phyloP scores from a whole-genome alignment of 2,329 filamentous ascomycete species.

The Aspergillus arachidicola region DNA sequence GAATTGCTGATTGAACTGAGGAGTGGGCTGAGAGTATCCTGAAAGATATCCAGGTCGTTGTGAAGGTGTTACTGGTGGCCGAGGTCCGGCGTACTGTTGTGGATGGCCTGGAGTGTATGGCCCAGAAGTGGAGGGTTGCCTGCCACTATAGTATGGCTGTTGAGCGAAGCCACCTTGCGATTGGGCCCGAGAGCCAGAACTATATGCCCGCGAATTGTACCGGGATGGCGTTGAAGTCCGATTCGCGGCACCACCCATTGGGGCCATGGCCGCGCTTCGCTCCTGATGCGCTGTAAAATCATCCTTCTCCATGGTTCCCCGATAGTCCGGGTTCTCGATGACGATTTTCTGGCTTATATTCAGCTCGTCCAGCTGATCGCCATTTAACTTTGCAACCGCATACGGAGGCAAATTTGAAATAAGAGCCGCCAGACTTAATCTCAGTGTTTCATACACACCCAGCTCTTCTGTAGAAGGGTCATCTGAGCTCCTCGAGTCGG shows the following conservation, averaged over 20 bases:
- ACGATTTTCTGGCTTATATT: slow-evolving; percentile 79
- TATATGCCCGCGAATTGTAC: slow-evolving; percentile 39
- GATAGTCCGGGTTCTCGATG: slow-evolving; percentile 71
- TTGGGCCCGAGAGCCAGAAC: slow-evolving; percentile 31
- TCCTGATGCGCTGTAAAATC: slow-evolving; percentile 61
- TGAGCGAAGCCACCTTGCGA: slow-evolving; percentile 31
- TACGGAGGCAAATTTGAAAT: slow-evolving; percentile 79
- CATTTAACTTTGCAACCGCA: slow-evolving; percentile 81
- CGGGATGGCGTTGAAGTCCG: slow-evolving; percentile 39
- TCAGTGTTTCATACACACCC: slow-evolving; percentile 70
- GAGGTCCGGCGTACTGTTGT: slow-evolving; percentile 32
- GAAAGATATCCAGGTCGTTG: slow-evolving; percentile 41
- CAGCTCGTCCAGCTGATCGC: slow-evolving; percentile 80
- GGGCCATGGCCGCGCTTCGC: slow-evolving; percentile 36
- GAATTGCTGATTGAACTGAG: slow-evolving; percentile 43
- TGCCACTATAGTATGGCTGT: slow-evolving; percentile 33
- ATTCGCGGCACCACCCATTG: slow-evolving; percentile 33
- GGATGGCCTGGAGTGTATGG: slow-evolving; percentile 37
- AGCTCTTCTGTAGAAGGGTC: slow-evolving; percentile 59
- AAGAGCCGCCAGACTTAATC: slow-evolving; percentile 72
- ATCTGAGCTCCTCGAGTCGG: slow-evolving; percentile 46
- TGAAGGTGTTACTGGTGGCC: slow-evolving; percentile 38
- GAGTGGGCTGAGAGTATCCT: slow-evolving; percentile 36
- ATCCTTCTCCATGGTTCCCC: slow-evolving; percentile 82
- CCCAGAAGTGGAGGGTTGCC: slow-evolving; percentile 34